Conservation (phyloP, 2,329 filamentous ascomycete species). For the Ophiostoma sp. region DNA sequence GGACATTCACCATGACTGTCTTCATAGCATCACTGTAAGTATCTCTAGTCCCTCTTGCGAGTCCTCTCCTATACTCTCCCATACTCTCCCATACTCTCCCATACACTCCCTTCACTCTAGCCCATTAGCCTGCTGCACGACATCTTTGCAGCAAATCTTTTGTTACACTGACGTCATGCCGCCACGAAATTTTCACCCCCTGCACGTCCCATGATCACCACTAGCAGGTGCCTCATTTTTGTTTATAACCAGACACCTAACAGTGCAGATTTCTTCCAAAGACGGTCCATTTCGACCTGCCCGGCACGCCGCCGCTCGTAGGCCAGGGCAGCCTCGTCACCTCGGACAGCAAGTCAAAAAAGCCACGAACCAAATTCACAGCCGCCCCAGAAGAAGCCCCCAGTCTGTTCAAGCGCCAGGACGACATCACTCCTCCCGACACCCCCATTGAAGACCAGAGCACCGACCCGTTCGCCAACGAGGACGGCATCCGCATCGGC, state of each 20-base stretch:
- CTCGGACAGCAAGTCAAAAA: constrained; percentile 28
- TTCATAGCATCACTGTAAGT: constrained; percentile 44
- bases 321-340: constrained; percentile 26
- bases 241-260: no score
- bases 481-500: constrained; percentile 53
- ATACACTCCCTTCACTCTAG: neutral
- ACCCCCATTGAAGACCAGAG: constrained; percentile 47
- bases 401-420: constrained; percentile 48
- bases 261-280: constrained; percentile 75
- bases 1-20: constrained; percentile 30
- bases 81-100: neutral
- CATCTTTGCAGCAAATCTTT: neutral
- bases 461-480: constrained; percentile 51
- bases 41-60: neutral
- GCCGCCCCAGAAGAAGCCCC: constrained; percentile 37
- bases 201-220: neutral
- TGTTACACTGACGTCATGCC: constrained; percentile 26
- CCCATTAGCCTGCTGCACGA: constrained; percentile 5
- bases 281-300: constrained; percentile 79
- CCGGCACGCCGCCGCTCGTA: constrained; percentile 43
- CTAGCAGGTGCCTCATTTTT: no score
- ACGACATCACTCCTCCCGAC: constrained; percentile 50
- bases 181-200: constrained; percentile 19
- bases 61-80: neutral
- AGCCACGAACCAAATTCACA: constrained; percentile 20